Conservation (phyloP, 2,329 filamentous ascomycete genomes). For the Phyllosticta citribraziliensis region DNA sequence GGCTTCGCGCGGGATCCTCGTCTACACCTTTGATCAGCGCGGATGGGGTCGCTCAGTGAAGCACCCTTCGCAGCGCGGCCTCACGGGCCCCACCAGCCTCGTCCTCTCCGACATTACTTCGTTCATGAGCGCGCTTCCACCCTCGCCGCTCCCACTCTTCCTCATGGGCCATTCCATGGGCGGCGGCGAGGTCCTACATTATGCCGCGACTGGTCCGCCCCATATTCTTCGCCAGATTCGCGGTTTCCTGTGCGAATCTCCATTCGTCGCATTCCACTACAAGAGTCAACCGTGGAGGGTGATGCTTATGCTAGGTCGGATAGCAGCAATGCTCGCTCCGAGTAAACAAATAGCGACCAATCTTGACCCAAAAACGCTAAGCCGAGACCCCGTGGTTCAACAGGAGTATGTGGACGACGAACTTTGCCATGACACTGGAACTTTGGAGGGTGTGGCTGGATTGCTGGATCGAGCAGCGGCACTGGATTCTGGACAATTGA, state of each 20-base stretch:
- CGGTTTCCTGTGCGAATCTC: slow-evolving; percentile 68
- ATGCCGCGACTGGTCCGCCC: slow-evolving; percentile 35
- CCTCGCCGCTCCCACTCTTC: slow-evolving; percentile 52
- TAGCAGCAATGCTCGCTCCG: slow-evolving; percentile 61
- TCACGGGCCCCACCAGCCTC: slow-evolving; percentile 61
- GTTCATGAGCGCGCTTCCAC: slow-evolving; percentile 54
- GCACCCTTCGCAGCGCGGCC: slow-evolving; percentile 53
- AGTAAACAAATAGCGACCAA: slow-evolving; percentile 55
- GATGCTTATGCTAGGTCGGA: slow-evolving; percentile 54
- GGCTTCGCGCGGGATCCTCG: slow-evolving; percentile 61
- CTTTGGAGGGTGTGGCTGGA: slow-evolving; percentile 67
- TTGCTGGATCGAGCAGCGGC: slow-evolving; percentile 64
- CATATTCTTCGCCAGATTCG: slow-evolving; percentile 52
- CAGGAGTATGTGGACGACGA: slow-evolving; percentile 54
- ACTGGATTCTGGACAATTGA: slow-evolving; percentile 48
- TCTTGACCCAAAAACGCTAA: slow-evolving; percentile 55
- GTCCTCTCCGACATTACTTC: slow-evolving; percentile 72
- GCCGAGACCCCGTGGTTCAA: slow-evolving; percentile 55
- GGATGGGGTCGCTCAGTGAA: slow-evolving; percentile 74
- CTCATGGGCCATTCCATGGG: slow-evolving; percentile 90
- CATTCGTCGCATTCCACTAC: slow-evolving; percentile 65
- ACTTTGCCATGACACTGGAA: slow-evolving; percentile 74
- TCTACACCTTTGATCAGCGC: slow-evolving; percentile 72
- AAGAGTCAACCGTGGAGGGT: slow-evolving; percentile 53
- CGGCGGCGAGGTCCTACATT: slow-evolving; percentile 64